Percentiles rank a stretch among this genome's conserved stretches.
These are phyloP conservation scores for Cicer yamashitae DNA, from an alignment of 306 rosid species.

Conservation along the genomic window DNA sequence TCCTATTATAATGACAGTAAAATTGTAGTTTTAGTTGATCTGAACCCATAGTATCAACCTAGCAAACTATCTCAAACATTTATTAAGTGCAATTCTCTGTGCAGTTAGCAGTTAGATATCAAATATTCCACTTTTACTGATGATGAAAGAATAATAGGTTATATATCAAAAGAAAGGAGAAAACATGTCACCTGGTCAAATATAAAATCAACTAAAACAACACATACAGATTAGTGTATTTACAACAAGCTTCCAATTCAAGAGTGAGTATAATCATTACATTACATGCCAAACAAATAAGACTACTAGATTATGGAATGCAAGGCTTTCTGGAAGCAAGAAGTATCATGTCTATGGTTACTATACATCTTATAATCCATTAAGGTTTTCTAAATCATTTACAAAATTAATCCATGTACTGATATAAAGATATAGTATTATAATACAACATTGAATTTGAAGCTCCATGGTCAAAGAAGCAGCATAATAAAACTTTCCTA, in stretches of 20 bases:
- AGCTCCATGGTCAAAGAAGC: constrained; percentile 36
- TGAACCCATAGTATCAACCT: not conserved
- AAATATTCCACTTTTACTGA: constrained; percentile 1
- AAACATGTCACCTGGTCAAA: not conserved
- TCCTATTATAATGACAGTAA: not conserved
- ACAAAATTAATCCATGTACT: constrained; percentile 36
- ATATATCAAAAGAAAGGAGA: not conserved
- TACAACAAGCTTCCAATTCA: constrained; percentile 33
- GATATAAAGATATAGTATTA: constrained; percentile 31
- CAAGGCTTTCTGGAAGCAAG: constrained; percentile 14
- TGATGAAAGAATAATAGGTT: constrained; percentile 23
- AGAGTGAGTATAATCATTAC: constrained; percentile 27
- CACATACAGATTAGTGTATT: constrained; percentile 23
- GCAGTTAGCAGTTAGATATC: constrained; percentile 7
- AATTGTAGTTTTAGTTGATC: not conserved
- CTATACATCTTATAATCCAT: constrained; percentile 23
- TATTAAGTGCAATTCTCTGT: not conserved
- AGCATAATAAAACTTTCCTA: constrained; percentile 13
- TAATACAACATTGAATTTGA: not conserved
- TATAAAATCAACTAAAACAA: constrained; percentile 26
- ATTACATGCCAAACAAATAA: constrained; percentile 3
- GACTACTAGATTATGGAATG: constrained; percentile 13
- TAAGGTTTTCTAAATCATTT: constrained; percentile 34
- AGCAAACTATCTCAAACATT: constrained; percentile 14
- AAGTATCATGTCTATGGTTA: constrained; percentile 19